Conservation (phyloP, 2,329 filamentous ascomycete species). For the Ophiostoma sp. region DNA sequence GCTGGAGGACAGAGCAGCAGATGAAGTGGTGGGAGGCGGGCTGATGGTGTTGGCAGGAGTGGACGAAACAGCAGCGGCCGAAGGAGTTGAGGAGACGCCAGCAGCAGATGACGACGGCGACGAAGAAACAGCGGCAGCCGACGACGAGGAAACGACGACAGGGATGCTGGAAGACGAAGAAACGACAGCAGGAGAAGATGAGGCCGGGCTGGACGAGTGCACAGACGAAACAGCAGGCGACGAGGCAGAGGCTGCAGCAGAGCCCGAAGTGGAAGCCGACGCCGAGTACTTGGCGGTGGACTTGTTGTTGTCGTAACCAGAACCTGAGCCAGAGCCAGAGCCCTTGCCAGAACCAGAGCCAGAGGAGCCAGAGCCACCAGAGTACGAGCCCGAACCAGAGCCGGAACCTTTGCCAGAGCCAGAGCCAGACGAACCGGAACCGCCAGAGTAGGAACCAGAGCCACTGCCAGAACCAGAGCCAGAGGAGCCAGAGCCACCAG, state of each 20-base stretch:
- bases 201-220: neutral
- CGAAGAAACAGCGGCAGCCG: neutral
- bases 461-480: neutral
- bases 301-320: neutral
- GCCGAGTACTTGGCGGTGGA: neutral
- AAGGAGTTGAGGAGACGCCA: neutral
- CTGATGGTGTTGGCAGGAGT: neutral
- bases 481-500: neutral
- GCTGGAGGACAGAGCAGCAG: neutral
- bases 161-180: neutral
- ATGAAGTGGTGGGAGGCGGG: neutral
- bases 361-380: neutral
- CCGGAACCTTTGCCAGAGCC: neutral
- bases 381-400: neutral
- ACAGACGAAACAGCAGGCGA: neutral
- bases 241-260: neutral
- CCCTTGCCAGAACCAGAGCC: neutral
- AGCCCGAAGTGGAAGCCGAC: neutral
- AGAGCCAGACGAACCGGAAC: neutral
- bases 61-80: neutral
- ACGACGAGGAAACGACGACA: neutral
- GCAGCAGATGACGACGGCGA: neutral
- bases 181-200: neutral
- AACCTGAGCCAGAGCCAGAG: neutral
- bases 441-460: neutral